These are phyloP conservation scores for Lachnellula hyalina DNA, from an alignment of 2,329 filamentous ascomycete species.

Conservation along the genomic window DNA sequence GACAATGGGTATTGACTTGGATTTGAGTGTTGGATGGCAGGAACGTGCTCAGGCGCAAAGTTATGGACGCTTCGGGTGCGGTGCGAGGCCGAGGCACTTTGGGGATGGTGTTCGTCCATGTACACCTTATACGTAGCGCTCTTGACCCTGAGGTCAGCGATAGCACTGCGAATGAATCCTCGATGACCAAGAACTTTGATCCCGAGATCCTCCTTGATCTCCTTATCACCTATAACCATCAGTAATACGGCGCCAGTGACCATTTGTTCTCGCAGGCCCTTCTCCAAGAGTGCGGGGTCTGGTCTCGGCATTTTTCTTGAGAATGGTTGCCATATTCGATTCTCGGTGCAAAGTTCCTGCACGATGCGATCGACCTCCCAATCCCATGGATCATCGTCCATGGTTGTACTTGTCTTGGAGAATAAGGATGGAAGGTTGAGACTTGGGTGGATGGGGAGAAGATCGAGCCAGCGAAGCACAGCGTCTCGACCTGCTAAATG, in stretches of 20 bases:
- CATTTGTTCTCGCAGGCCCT: slow-evolving; percentile 52
- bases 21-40: background rate
- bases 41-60: background rate
- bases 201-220: slow-evolving; percentile 23
- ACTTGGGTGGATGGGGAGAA: slow-evolving; percentile 1
- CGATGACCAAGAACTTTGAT: slow-evolving; percentile 21
- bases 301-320: slow-evolving; percentile 35
- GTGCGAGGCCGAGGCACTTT: background rate
- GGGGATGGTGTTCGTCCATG: background rate
- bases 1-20: background rate
- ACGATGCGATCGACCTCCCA: slow-evolving; percentile 69
- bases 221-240: slow-evolving; percentile 17
- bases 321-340: slow-evolving; percentile 43
- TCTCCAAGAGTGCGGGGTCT: slow-evolving; percentile 47
- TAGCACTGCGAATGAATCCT: slow-evolving; percentile 46
- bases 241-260: slow-evolving; percentile 36
- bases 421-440: slow-evolving; percentile 15
- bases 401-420: slow-evolving; percentile 26
- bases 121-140: slow-evolving; percentile 45
- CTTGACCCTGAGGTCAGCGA: slow-evolving; percentile 47
- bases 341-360: slow-evolving; percentile 54
- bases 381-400: slow-evolving; percentile 59
- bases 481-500: slow-evolving; percentile 5
- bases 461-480: slow-evolving; percentile 13
- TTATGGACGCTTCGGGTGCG: background rate